These are phyloP conservation scores for Trichocladium uniseriatum DNA, from an alignment of 495 filamentous ascomycete species.

Conservation along the genomic window DNA sequence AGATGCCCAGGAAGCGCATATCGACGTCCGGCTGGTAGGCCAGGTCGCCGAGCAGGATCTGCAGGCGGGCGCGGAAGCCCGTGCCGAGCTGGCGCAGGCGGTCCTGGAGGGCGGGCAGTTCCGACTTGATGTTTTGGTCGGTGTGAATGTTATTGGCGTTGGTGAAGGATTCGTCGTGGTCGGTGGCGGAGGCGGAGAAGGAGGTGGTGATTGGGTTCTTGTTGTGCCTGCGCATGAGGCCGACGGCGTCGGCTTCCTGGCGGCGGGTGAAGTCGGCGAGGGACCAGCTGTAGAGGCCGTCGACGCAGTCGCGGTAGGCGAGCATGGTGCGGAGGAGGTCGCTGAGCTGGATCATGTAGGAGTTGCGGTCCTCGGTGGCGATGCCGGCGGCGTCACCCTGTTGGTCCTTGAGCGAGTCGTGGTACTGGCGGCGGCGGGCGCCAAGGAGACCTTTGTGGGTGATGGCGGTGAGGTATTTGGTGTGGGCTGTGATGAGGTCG, in stretches of 20 bases:
- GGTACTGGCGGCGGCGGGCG: constrained; percentile 43
- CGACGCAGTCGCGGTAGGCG: constrained; percentile 83
- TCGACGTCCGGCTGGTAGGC: constrained; percentile 90
- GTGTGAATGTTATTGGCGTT: neutral
- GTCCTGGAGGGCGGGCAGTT: constrained; percentile 66
- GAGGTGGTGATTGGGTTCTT: neutral
- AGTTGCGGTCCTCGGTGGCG: constrained; percentile 54
- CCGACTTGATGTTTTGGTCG: constrained; percentile 21
- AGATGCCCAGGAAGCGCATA: constrained; percentile 88
- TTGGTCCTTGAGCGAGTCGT: constrained; percentile 26
- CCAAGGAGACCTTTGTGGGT: constrained; percentile 94
- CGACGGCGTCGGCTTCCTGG: constrained; percentile 64
- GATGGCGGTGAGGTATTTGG: constrained; percentile 80
- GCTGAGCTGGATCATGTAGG: constrained; percentile 84
- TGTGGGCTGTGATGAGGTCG: constrained; percentile 88
- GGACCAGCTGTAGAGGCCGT: constrained; percentile 87
- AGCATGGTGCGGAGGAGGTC: constrained; percentile 93
- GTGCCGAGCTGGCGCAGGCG: constrained; percentile 60
- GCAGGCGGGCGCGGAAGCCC: constrained; percentile 66
- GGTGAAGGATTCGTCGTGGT: constrained; percentile 15
- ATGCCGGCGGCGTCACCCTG: constrained; percentile 19
- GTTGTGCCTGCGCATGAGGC: constrained; percentile 7
- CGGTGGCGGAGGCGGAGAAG: constrained; percentile 11
- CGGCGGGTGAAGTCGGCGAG: constrained; percentile 87
- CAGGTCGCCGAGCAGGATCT: constrained; percentile 77